A percentile compares a stretch with the other conserved stretches of the same genome.
phyloP scores from a whole-genome alignment of 306 rosid species.

The Prunus padus region DNA sequence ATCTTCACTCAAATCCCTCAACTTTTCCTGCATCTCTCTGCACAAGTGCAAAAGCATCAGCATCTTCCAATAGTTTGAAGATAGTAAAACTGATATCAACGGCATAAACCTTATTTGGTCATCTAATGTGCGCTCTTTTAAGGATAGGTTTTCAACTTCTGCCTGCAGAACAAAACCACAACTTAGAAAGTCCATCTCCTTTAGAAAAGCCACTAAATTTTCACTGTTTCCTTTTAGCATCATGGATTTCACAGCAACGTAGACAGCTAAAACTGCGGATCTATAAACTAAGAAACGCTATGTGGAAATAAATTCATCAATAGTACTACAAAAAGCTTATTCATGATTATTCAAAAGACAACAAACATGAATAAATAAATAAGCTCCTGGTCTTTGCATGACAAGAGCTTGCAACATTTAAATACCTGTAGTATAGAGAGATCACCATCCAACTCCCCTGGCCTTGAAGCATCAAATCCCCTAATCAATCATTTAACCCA shows the following conservation, averaged over 20 bases:
- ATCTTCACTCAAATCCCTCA: slow-evolving; percentile 81
- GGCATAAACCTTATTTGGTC: slow-evolving; percentile 74
- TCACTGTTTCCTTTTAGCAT: neutral
- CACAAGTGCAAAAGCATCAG: slow-evolving; percentile 32
- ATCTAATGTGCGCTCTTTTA: slow-evolving; percentile 75
- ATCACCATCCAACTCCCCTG: slow-evolving; percentile 72
- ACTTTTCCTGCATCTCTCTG: slow-evolving; percentile 89
- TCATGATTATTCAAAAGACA: neutral
- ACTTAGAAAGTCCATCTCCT: slow-evolving; percentile 25
- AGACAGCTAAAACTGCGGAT: neutral
- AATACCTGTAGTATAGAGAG: slow-evolving; percentile 69
- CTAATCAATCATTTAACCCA: slow-evolving; percentile 47
- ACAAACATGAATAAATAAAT: neutral
- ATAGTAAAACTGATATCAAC: slow-evolving; percentile 20
- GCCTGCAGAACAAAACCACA: slow-evolving; percentile 63
- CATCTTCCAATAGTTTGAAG: slow-evolving; percentile 21
- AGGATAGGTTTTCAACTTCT: slow-evolving; percentile 74
- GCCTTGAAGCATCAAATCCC: slow-evolving; percentile 73
- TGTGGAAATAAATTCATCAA: neutral
- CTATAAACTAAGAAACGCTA: neutral
- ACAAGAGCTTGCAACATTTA: neutral
- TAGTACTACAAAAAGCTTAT: neutral
- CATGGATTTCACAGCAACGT: neutral
- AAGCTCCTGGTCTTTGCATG: slow-evolving; percentile 1
- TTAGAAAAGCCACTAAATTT: slow-evolving; percentile 6